Conservation (phyloP, 495 filamentous ascomycete genomes). For the Lichina pygmaea region DNA sequence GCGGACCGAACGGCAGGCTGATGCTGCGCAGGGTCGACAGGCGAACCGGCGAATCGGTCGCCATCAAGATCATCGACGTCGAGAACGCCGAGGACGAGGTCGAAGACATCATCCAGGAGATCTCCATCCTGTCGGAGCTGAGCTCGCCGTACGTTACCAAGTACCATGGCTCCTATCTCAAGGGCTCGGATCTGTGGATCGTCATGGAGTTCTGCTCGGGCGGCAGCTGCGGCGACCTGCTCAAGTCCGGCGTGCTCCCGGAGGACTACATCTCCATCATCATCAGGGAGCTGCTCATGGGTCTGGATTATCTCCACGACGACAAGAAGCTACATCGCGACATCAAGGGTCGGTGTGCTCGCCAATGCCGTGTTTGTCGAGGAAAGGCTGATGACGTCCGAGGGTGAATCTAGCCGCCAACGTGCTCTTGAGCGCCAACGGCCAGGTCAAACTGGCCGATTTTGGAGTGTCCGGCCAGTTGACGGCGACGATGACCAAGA, state of each 20-base stretch:
- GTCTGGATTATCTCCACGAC: constrained; percentile 74
- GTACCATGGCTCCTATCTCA: constrained; percentile 88
- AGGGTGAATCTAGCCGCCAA: constrained; percentile 36
- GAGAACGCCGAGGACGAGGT: constrained; percentile 97
- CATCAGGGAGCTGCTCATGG: constrained; percentile 63
- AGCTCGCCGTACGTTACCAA: constrained; percentile 87
- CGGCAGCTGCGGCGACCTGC: constrained; percentile 71
- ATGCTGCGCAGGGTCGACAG: constrained; percentile 39
- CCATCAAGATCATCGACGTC: constrained; percentile 93
- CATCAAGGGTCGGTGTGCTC: constrained; percentile 31
- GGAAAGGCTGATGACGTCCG: background rate
- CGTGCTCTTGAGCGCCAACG: constrained; percentile 59
- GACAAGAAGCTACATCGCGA: constrained; percentile 94
- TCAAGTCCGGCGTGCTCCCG: constrained; percentile 76
- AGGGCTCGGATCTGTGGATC: constrained; percentile 92
- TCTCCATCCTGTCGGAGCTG: constrained; percentile 81
- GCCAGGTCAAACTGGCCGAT: constrained; percentile 90
- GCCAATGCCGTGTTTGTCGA: background rate
- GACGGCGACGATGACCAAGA: constrained; percentile 98
- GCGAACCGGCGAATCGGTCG: constrained; percentile 59
- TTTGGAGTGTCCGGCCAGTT: constrained; percentile 94
- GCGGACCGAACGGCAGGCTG: background rate
- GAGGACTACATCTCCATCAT: constrained; percentile 94
- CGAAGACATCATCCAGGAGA: constrained; percentile 96
- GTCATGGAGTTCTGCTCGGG: constrained; percentile 88